Evolutionary conservation across 345 rosid genomes (phyloP).

Genomic region (Pistacia integerrima): DNA sequence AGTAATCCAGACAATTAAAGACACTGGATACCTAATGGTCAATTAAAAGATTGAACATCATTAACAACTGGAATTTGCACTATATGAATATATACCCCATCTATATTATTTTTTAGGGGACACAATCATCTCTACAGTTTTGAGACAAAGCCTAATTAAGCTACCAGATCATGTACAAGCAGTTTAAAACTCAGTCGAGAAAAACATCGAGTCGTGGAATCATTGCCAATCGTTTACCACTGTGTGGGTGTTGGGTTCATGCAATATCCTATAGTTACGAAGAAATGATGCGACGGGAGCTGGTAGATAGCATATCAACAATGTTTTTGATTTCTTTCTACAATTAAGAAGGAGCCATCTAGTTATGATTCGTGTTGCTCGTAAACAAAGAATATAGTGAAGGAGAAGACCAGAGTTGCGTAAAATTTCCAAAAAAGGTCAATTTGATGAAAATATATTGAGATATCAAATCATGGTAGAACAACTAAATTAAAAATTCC

Average conservation of each 20-base stretch:
- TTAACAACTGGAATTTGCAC: too few species aligned
- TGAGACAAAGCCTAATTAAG: slow-evolving; percentile 15
- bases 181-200: neutral
- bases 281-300: slow-evolving; percentile 21
- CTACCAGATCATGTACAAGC: slow-evolving; percentile 20
- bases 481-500: slow-evolving; percentile 14
- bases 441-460: slow-evolving; percentile 9
- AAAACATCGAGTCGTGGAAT: neutral
- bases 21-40: neutral
- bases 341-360: slow-evolving; percentile 34
- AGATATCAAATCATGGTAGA: neutral
- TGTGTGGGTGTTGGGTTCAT: slow-evolving; percentile 7
- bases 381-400: slow-evolving; percentile 76
- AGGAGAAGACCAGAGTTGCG: slow-evolving; percentile 67
- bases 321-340: slow-evolving; percentile 26
- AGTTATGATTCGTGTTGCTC: slow-evolving; percentile 82
- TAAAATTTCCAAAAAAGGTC: slow-evolving; percentile 18
- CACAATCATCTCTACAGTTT: neutral
- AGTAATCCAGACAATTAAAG: neutral
- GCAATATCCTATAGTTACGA: slow-evolving; percentile 14
- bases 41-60: neutral
- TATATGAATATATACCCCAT: neutral
- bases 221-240: slow-evolving; percentile 5
- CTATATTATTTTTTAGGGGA: slow-evolving; percentile 8
- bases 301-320: slow-evolving; percentile 39